Base-by-base conservation (phyloP, 768 basidiomycete genomes). In the Leccinum sublutescens region DNA sequence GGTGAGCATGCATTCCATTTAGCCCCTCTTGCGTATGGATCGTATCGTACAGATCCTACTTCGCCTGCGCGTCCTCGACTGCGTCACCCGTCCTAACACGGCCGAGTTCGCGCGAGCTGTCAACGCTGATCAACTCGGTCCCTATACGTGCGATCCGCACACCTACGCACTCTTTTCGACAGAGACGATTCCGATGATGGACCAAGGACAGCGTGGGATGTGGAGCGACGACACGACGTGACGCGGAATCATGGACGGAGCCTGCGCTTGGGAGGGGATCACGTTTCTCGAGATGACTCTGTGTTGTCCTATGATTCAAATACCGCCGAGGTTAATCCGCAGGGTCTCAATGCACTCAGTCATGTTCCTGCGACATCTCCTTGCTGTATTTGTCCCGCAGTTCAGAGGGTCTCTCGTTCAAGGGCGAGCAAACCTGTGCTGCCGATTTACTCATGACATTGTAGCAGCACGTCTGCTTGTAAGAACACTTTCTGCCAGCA, bases 401-500 rank as follows among this genome's bases (percentile, higher is more conserved):
- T 10, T 58, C 25, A 47, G 43, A 58, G 11, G 7, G 36, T 19
- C 17, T 60, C 17, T 1, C 14, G 3, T 40, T 40, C 17, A 17
- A 40, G 17, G 17, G 15, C 19, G 17, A 21, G 9, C 23, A 19
- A 29, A 8, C 5, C 17, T 4, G 21, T 50, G 2, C 21, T 25
- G 7, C 4, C 14, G 2, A 34, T 14, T n/a, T 50, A 57, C 60
- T 56, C 17, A 62, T 47, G 15, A 53, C 2, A 15, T 2, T 1
- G 7, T 50, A n/a, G 25, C 55, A 54, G 29, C 61, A 62, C 15
- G 54, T 7, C 31, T 57, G 29, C 23, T 12, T 45, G 51, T 62
- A 29, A 8, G 47, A 1, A 47, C 62, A 63, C 17, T 5, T 3
- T 15, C 2, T 38, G 3, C 31, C 31, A 29, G 47, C 6, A 31